phyloP scores from a whole-genome alignment of 805 yeast species.

The Candida nonsorbophila region DNA sequence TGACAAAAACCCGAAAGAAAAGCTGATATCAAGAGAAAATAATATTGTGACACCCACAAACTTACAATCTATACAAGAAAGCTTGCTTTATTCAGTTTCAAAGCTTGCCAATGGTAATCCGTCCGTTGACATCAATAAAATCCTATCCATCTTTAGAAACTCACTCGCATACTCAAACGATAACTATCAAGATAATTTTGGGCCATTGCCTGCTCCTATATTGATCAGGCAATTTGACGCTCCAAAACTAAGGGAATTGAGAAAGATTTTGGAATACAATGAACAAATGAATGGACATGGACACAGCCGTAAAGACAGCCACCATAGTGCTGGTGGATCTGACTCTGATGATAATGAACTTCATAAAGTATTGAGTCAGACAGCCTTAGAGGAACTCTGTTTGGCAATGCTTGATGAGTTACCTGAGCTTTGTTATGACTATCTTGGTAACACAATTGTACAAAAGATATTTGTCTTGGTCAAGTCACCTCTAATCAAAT shows the following conservation, averaged over 20 bases:
- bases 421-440: slow-evolving; percentile 88
- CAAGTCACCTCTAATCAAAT: slow-evolving; percentile 60
- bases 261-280: slow-evolving; percentile 49
- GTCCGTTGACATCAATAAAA: slow-evolving; percentile 28
- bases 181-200: slow-evolving; percentile 51
- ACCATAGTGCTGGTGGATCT: background rate
- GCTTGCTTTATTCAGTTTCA: slow-evolving; percentile 13
- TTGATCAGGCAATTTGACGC: slow-evolving; percentile 75
- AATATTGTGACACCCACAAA: slow-evolving; percentile 17
- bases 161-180: slow-evolving; percentile 34
- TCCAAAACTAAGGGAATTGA: slow-evolving; percentile 78
- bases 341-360: slow-evolving; percentile 7
- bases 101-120: slow-evolving; percentile 12
- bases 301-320: slow-evolving; percentile 1
- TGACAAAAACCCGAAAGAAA: background rate
- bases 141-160: slow-evolving; percentile 39
- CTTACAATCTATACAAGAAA: slow-evolving; percentile 16
- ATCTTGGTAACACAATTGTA: slow-evolving; percentile 91
- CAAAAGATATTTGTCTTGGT: slow-evolving; percentile 80
- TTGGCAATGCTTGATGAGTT: slow-evolving; percentile 81
- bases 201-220: slow-evolving; percentile 73
- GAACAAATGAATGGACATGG: slow-evolving; percentile 14
- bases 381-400: slow-evolving; percentile 77
- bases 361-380: slow-evolving; percentile 27
- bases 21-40: background rate